Evolutionary conservation across 108 stramenopile genomes (phyloP).

Genomic region (Craspedostauros australis): DNA sequence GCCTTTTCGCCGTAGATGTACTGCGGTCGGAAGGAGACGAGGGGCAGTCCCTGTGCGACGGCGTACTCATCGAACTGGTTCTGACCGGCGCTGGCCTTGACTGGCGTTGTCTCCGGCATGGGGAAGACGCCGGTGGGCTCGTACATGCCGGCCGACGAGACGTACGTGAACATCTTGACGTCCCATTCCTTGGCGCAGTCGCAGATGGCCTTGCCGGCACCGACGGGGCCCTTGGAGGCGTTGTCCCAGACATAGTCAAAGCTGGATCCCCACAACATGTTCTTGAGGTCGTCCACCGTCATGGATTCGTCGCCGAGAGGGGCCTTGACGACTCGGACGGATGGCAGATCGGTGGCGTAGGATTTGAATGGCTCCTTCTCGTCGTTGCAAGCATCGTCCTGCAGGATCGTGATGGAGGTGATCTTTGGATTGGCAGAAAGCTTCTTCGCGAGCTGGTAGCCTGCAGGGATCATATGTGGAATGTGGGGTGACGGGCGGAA

Average conservation of each 20-base stretch:
- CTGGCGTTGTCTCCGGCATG: constrained; percentile 74
- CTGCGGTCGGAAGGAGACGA: constrained; percentile 77
- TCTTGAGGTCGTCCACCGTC: constrained; percentile 47
- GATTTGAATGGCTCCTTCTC: constrained; percentile 66
- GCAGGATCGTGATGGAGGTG: constrained; percentile 74
- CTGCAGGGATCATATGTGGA: constrained; percentile 3
- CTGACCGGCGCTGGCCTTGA: constrained; percentile 74
- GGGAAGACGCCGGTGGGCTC: constrained; percentile 60
- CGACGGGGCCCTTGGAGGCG: constrained; percentile 64
- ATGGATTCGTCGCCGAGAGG: constrained; percentile 61
- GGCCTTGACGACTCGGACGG: constrained; percentile 66
- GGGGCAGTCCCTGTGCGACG: constrained; percentile 52
- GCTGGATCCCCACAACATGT: constrained; percentile 28
- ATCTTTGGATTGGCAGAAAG: constrained; percentile 54
- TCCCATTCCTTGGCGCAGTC: constrained; percentile 67
- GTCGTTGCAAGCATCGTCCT: constrained; percentile 74
- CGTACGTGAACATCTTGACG: constrained; percentile 67
- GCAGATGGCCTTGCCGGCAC: constrained; percentile 57
- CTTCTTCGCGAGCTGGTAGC: constrained; percentile 71
- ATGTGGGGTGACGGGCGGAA: background rate
- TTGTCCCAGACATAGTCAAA: constrained; percentile 87
- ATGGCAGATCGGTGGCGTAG: constrained; percentile 61
- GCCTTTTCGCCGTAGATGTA: constrained; percentile 78
- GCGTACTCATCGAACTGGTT: constrained; percentile 60
- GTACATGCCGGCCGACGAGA: constrained; percentile 76